A percentile compares a stretch with the other conserved stretches of the same genome.
phyloP scores from a whole-genome alignment of 2,329 filamentous ascomycete genomes.

The Samsoniella hepiali region DNA sequence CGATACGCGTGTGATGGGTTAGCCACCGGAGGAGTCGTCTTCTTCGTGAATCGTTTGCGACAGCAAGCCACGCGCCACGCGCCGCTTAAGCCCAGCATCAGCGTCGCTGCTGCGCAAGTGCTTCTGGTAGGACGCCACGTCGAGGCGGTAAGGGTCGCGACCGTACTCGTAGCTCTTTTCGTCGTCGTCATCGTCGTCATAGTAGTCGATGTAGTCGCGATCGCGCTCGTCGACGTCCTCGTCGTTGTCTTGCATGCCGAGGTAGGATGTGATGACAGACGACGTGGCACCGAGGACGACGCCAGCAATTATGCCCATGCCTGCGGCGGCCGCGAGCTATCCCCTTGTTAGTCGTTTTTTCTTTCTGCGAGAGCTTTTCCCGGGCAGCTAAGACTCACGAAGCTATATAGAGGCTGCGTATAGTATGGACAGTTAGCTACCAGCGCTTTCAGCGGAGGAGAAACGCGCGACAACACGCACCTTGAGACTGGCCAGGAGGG shows the following conservation, averaged over 20 bases:
- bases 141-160: constrained; percentile 18
- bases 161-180: constrained; percentile 20
- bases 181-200: constrained; percentile 21
- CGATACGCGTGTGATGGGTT: not conserved
- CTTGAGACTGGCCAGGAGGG: constrained; percentile 34
- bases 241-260: constrained; percentile 40
- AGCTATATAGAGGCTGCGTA: constrained; percentile 19
- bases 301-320: constrained; percentile 65
- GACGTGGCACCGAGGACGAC: constrained; percentile 57
- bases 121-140: constrained; percentile 24
- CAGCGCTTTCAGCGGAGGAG: constrained; percentile 1
- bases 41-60: constrained; percentile 70
- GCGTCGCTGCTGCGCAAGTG: constrained; percentile 28
- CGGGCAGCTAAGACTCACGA: constrained; percentile 9
- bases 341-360: not conserved
- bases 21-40: constrained; percentile 55
- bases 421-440: not conserved
- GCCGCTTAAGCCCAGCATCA: constrained; percentile 37
- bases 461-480: constrained; percentile 26
- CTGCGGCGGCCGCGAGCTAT: constrained; percentile 60
- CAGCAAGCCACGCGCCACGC: constrained; percentile 49
- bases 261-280: constrained; percentile 48
- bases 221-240: constrained; percentile 12
- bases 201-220: constrained; percentile 3
- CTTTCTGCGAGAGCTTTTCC: not conserved